These are phyloP conservation scores for Candida broadrunensis DNA, from an alignment of 805 yeast species.

Conservation along the genomic window DNA sequence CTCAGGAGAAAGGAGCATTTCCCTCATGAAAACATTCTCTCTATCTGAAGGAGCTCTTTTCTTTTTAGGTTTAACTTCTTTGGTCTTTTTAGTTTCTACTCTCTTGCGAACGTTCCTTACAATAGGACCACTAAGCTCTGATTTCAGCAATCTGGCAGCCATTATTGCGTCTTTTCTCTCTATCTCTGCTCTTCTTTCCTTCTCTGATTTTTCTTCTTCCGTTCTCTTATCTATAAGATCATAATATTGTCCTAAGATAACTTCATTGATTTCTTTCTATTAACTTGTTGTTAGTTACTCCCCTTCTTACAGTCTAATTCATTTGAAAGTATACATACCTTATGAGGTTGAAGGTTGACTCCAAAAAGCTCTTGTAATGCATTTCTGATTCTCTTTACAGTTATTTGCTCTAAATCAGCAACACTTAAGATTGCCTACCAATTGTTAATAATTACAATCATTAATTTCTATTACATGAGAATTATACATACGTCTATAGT, in stretches of 20 bases:
- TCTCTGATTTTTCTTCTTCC: conserved; percentile 17
- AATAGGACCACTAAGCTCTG: conserved; percentile 17
- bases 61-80: conserved; percentile 1
- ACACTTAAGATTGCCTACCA: conserved; percentile 68
- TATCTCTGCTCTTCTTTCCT: conserved; percentile 27
- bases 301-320: no score
- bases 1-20: conserved; percentile 47
- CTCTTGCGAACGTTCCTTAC: conserved; percentile 13
- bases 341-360: conserved; percentile 46
- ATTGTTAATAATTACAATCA: no score
- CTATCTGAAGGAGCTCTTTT: conserved; percentile 11
- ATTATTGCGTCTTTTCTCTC: conserved; percentile 48
- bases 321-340: conserved; percentile 31
- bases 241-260: conserved; percentile 59
- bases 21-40: conserved; percentile 40
- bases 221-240: conserved; percentile 40
- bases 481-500: conserved; percentile 68
- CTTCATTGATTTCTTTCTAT: conserved; percentile 55
- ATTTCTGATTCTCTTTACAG: conserved; percentile 67
- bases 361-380: conserved; percentile 72
- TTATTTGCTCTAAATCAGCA: conserved; percentile 64
- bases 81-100: conserved; percentile 3
- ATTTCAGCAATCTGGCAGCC: conserved; percentile 48
- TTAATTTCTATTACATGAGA: no score
- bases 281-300: no score